phyloP scores from a whole-genome alignment of 192 early-diverging fungal genomes.

The Gaertneriomyces semiglobifer region DNA sequence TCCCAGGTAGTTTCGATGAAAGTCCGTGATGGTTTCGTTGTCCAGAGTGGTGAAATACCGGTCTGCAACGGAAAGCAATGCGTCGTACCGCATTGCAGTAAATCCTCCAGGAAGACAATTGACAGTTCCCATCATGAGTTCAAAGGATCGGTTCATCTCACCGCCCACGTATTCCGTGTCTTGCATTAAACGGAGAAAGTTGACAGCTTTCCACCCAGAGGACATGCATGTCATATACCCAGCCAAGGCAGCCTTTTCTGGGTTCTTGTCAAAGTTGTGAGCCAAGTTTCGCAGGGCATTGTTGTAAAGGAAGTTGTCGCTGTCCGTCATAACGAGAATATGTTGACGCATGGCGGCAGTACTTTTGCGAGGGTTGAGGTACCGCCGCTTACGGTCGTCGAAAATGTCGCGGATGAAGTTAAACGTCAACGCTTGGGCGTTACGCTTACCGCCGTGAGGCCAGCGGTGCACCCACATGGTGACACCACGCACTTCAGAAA shows the following conservation, averaged over 20 bases:
- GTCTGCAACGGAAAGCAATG: conserved; percentile 24
- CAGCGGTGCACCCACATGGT: not conserved
- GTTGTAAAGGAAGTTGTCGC: not conserved
- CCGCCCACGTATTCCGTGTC: conserved; percentile 48
- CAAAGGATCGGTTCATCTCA: conserved; percentile 39
- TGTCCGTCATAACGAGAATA: not conserved
- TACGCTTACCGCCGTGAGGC: not conserved
- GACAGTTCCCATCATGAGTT: conserved; percentile 34
- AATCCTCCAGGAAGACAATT: conserved; percentile 43
- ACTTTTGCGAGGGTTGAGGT: not conserved
- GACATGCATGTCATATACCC: not conserved
- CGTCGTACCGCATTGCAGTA: conserved; percentile 36
- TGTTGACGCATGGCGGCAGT: too few species aligned
- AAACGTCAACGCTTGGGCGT: not conserved
- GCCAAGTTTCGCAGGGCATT: not conserved
- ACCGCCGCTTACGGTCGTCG: not conserved
- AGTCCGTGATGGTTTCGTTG: conserved; percentile 43
- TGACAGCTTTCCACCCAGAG: conserved; percentile 1
- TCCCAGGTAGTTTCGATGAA: conserved; percentile 39
- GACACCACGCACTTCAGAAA: too few species aligned
- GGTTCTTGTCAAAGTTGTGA: conserved; percentile 33
- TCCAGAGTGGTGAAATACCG: conserved; percentile 36
- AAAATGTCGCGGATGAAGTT: not conserved
- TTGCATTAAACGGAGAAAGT: conserved; percentile 39
- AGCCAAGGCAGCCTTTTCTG: conserved; percentile 31